Evolutionary conservation across 2,329 filamentous ascomycete species (phyloP).

Genomic region (Fusarium haematococcum): DNA sequence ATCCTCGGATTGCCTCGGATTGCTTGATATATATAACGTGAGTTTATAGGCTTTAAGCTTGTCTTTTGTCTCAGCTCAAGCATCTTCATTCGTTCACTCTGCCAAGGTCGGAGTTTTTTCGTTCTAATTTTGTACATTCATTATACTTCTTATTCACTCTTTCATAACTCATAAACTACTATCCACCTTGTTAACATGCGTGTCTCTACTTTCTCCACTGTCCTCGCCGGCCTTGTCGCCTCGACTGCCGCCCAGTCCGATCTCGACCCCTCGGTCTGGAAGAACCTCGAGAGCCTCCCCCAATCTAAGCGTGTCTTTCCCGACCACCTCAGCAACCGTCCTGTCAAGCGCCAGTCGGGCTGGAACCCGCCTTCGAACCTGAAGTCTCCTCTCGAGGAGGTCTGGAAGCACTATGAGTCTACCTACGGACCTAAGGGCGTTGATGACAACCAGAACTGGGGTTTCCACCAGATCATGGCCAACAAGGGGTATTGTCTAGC

Average conservation of each 20-base stretch:
- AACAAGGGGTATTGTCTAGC: conserved; percentile 46
- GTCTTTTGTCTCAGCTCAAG: background rate
- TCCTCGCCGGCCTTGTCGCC: conserved; percentile 18
- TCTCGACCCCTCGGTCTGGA: conserved; percentile 33
- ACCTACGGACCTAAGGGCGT: conserved; percentile 28
- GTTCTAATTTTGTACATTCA: conserved; percentile 5
- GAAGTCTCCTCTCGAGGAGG: conserved; percentile 22
- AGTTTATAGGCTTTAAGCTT: background rate
- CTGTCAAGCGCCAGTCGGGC: conserved; percentile 30
- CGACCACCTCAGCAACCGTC: conserved; percentile 21
- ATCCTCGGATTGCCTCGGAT: background rate
- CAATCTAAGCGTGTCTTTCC: background rate
- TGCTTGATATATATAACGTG: background rate
- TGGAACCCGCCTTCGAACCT: conserved; percentile 32
- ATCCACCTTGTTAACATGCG: conserved; percentile 16
- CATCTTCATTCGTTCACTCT: conserved; percentile 13
- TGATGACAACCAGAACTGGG: conserved; percentile 44
- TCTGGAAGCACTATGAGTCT: conserved; percentile 30
- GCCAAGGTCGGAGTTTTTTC: conserved; percentile 13
- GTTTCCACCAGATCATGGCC: conserved; percentile 48
- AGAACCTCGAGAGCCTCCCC: conserved; percentile 17
- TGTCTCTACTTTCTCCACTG: background rate
- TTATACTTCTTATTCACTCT: background rate
- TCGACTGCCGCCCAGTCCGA: conserved; percentile 25
- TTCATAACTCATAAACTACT: background rate